phyloP scores from a whole-genome alignment of 176 grass and related monocot species.

The Chrysopogon serrulatus region DNA sequence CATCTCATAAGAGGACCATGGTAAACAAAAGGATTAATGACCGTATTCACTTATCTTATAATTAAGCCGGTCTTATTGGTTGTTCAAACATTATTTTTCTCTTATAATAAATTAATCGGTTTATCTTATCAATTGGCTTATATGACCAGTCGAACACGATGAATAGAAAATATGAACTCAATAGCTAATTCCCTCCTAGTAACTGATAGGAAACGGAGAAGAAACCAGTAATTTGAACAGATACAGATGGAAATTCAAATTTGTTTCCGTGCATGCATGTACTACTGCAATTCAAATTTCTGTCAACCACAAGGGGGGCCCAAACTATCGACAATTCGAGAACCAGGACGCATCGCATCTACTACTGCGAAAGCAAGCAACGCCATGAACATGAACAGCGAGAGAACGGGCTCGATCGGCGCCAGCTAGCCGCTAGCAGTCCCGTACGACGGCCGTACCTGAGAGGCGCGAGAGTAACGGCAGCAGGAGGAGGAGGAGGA shows the following conservation, averaged over 20 bases:
- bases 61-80: too few species aligned
- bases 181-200: background rate
- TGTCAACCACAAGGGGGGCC: background rate
- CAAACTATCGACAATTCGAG: background rate
- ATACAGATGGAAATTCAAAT: background rate
- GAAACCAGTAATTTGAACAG: background rate
- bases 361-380: background rate
- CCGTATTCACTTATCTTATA: too few species aligned
- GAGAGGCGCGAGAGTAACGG: slow-evolving; percentile 31
- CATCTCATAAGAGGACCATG: background rate
- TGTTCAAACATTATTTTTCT: too few species aligned
- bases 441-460: slow-evolving; percentile 30
- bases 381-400: background rate
- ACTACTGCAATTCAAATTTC: too few species aligned
- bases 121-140: too few species aligned
- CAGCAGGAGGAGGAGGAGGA: background rate
- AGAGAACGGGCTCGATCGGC: background rate
- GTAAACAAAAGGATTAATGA: background rate
- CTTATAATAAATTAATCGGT: too few species aligned
- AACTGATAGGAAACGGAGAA: background rate
- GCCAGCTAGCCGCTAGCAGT: too few species aligned
- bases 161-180: background rate
- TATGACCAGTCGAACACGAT: too few species aligned
- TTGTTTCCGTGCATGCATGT: background rate
- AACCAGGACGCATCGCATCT: too few species aligned